These are phyloP conservation scores for Keithomyces neogunnii DNA, from an alignment of 2,329 filamentous ascomycete genomes.

Conservation along the genomic window DNA sequence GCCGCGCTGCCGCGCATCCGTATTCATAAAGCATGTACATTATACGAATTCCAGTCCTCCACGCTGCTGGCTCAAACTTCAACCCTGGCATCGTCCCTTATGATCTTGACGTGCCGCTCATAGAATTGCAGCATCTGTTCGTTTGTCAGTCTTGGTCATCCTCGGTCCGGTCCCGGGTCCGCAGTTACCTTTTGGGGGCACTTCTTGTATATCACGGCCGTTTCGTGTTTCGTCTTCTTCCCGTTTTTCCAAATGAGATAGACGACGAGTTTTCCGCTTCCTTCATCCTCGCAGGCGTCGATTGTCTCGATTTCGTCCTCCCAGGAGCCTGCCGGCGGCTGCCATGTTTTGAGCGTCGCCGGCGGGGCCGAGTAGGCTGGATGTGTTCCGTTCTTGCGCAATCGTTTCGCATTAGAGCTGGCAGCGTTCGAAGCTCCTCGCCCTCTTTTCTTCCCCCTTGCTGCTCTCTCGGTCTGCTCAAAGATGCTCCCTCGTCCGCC, in stretches of 20 bases:
- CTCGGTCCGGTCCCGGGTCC: neutral
- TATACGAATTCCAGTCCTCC: no score
- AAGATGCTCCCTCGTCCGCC: slow-evolving; percentile 55
- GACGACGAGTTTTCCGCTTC: slow-evolving; percentile 50
- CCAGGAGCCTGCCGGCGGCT: slow-evolving; percentile 66
- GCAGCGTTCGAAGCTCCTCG: slow-evolving; percentile 31
- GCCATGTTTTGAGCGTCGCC: slow-evolving; percentile 43
- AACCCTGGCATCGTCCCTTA: slow-evolving; percentile 27
- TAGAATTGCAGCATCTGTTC: slow-evolving; percentile 51
- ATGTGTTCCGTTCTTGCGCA: slow-evolving; percentile 39
- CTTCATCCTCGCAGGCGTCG: slow-evolving; percentile 62
- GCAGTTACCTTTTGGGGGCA: slow-evolving; percentile 64
- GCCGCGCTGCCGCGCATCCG: no score
- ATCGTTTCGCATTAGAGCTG: slow-evolving; percentile 33
- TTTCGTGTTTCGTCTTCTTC: slow-evolving; percentile 64
- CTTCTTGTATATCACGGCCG: slow-evolving; percentile 60
- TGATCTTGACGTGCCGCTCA: slow-evolving; percentile 48
- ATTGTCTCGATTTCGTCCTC: slow-evolving; percentile 64
- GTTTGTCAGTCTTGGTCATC: slow-evolving; percentile 3
- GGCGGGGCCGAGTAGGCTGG: slow-evolving; percentile 41
- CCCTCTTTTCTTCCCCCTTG: slow-evolving; percentile 50
- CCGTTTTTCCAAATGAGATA: slow-evolving; percentile 69
- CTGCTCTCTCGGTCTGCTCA: slow-evolving; percentile 39
- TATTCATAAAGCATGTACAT: no score
- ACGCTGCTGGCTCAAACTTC: no score